A percentile compares a stretch with the other conserved stretches of the same genome.
Conservation (phyloP, 2,329 filamentous ascomycete genomes). For the Nakataea oryzae region DNA sequence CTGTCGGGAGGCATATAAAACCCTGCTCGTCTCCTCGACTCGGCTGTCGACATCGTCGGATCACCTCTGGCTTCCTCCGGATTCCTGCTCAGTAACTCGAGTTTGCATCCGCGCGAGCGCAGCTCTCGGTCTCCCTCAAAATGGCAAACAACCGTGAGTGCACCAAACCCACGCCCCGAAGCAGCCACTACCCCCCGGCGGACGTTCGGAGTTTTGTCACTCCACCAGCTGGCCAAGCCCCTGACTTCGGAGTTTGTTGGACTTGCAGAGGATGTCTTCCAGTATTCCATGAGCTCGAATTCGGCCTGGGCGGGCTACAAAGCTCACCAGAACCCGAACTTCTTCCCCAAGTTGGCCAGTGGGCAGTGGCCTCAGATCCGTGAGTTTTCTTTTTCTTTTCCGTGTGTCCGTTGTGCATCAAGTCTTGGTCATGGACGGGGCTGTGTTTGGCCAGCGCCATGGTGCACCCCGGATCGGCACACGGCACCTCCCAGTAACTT, state of each 20-base stretch:
- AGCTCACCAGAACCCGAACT: conserved; percentile 53
- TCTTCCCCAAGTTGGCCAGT: conserved; percentile 57
- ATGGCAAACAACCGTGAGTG: conserved; percentile 6
- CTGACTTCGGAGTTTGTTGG: background rate
- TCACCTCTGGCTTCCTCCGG: too few species aligned
- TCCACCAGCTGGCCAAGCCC: too few species aligned
- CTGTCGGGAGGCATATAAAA: too few species aligned
- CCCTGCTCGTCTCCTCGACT: too few species aligned
- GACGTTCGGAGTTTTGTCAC: background rate
- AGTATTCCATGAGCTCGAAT: conserved; percentile 57
- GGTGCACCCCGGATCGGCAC: background rate
- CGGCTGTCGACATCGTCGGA: too few species aligned
- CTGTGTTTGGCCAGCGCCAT: background rate
- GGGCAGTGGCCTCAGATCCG: conserved; percentile 57
- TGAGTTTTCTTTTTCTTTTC: conserved; percentile 21
- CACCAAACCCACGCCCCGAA: background rate
- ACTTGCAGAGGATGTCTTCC: conserved; percentile 42
- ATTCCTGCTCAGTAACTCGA: too few species aligned
- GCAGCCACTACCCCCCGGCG: background rate
- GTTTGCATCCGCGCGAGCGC: too few species aligned
- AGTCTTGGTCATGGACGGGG: background rate
- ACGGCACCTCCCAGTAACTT: background rate
- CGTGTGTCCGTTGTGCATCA: background rate
- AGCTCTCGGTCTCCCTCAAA: background rate
- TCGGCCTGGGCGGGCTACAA: conserved; percentile 60